phyloP scores from a whole-genome alignment of 2,329 filamentous ascomycete species.

The Apiospora aurea region DNA sequence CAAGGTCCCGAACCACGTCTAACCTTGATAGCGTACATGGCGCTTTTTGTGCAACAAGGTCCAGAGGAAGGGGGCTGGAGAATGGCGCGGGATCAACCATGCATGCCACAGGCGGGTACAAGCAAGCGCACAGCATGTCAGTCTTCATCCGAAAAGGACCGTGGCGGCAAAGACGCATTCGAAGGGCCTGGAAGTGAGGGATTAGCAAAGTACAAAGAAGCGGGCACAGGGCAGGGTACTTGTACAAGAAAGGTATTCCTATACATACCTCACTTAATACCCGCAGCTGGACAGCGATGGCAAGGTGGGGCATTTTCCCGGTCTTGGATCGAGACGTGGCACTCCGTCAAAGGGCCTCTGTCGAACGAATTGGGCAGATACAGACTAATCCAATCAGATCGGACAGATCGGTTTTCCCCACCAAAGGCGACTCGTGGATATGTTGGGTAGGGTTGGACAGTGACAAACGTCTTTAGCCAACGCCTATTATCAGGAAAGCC shows the following conservation, averaged over 20 bases:
- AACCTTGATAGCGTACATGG: slow-evolving; percentile 42
- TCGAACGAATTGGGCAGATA: not conserved
- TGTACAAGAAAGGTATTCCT: slow-evolving; percentile 16
- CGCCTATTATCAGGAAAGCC: slow-evolving; percentile 4
- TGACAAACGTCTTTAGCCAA: not conserved
- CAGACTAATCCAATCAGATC: not conserved
- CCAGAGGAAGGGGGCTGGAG: slow-evolving; percentile 38
- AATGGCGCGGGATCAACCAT: not conserved
- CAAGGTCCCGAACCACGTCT: slow-evolving; percentile 42
- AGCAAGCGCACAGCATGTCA: slow-evolving; percentile 3
- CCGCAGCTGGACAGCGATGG: slow-evolving; percentile 8
- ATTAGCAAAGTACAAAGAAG: slow-evolving; percentile 21
- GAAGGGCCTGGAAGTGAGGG: not conserved
- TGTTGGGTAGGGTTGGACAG: slow-evolving; percentile 10
- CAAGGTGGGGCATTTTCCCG: slow-evolving; percentile 1
- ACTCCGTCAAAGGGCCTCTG: not conserved
- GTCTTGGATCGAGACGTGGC: slow-evolving; percentile 16
- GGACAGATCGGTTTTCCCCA: not conserved
- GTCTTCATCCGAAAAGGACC: slow-evolving; percentile 13
- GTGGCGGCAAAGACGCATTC: slow-evolving; percentile 17
- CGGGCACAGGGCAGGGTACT: not conserved
- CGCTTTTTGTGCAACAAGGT: not conserved
- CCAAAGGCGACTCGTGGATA: not conserved
- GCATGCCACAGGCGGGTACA: slow-evolving; percentile 5
- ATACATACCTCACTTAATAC: slow-evolving; percentile 8